Evolutionary conservation across 306 rosid genomes (phyloP).

Genomic region (Vachellia pachyceras): DNA sequence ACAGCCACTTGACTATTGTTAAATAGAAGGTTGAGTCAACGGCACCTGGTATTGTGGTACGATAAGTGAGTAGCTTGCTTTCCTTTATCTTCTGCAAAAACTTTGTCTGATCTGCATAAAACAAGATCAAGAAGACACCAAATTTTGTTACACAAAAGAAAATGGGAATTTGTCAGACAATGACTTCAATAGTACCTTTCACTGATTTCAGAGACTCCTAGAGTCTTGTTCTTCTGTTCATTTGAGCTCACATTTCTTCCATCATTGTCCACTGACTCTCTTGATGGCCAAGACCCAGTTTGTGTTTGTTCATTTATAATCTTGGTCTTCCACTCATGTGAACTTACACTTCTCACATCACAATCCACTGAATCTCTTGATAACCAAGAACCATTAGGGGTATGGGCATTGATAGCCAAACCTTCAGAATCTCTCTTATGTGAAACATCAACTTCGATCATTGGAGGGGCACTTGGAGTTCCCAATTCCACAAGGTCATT

Average conservation of each 20-base stretch:
- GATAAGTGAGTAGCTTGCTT: constrained; percentile 51
- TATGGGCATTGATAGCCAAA: constrained; percentile 41
- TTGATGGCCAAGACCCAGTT: constrained; percentile 50
- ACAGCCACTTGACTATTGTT: neutral
- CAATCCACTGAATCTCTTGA: constrained; percentile 52
- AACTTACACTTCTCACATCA: constrained; percentile 54
- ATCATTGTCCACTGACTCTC: constrained; percentile 53
- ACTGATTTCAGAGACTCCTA: constrained; percentile 41
- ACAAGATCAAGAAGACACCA: constrained; percentile 25
- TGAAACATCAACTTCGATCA: constrained; percentile 49
- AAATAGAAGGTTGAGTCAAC: constrained; percentile 14
- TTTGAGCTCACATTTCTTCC: constrained; percentile 49
- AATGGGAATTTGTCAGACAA: neutral
- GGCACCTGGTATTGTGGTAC: constrained; percentile 70
- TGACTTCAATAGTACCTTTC: constrained; percentile 61
- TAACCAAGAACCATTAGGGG: constrained; percentile 45
- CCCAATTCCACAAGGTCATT: constrained; percentile 68
- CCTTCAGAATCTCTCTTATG: constrained; percentile 42
- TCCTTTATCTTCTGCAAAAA: constrained; percentile 52
- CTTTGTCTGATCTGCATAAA: constrained; percentile 52
- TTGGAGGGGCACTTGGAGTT: constrained; percentile 99
- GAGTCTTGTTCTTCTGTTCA: constrained; percentile 45
- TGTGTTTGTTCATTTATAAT: constrained; percentile 44
- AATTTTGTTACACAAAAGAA: constrained; percentile 21
- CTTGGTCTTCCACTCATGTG: constrained; percentile 46